phyloP scores from a whole-genome alignment of 1,139 yeast species.

The Pichia sp. region DNA sequence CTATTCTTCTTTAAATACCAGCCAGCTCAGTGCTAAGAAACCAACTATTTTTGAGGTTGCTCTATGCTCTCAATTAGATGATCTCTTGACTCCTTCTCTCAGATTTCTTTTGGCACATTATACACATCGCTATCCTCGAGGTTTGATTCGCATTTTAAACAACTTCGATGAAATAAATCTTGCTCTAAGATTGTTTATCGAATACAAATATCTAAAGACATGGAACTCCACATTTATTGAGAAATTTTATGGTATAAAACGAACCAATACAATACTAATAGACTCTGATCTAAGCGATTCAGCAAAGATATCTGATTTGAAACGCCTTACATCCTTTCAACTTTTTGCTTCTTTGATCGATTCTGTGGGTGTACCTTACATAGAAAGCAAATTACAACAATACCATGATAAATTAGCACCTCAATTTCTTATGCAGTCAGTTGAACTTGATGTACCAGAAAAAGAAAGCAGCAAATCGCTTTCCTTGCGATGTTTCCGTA shows the following conservation, averaged over 20 bases:
- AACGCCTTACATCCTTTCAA: constrained; percentile 51
- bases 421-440: constrained; percentile 41
- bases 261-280: constrained; percentile 36
- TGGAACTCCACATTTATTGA: constrained; percentile 91
- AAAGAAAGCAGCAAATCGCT: neutral
- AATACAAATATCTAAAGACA: constrained; percentile 59
- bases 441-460: neutral
- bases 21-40: constrained; percentile 62
- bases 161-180: constrained; percentile 72
- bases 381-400: constrained; percentile 61
- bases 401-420: constrained; percentile 61
- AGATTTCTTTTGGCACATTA: constrained; percentile 76
- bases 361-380: constrained; percentile 59
- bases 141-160: constrained; percentile 55
- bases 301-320: constrained; percentile 37
- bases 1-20: constrained; percentile 72
- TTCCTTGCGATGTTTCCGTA: neutral
- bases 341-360: constrained; percentile 52
- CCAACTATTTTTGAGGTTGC: constrained; percentile 81
- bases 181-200: constrained; percentile 56
- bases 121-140: constrained; percentile 70
- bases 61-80: constrained; percentile 73
- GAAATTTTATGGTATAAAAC: constrained; percentile 82
- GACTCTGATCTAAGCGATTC: constrained; percentile 6
- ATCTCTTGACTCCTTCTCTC: constrained; percentile 73